Conservation (phyloP, 1,284 basidiomycete species). For the Ceratobasidium sp. region DNA sequence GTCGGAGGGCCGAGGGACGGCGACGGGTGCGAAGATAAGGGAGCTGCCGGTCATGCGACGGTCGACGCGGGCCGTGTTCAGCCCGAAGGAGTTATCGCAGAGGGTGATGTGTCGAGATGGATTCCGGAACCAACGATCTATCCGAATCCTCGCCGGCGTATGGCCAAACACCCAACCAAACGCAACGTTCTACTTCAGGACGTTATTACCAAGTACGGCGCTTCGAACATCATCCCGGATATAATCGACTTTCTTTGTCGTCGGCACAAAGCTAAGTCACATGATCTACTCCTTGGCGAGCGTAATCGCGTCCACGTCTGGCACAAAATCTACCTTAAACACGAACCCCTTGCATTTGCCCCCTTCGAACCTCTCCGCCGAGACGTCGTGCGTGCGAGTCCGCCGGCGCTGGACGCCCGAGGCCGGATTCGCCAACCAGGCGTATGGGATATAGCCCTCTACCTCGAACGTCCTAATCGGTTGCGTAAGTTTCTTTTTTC, state of each 20-base stretch:
- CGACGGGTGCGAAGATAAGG: neutral
- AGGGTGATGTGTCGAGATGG: neutral
- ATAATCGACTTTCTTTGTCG: neutral
- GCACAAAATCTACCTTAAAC: conserved; percentile 33
- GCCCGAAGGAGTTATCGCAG: neutral
- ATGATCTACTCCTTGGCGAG: neutral
- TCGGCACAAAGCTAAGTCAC: neutral
- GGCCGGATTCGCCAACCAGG: neutral
- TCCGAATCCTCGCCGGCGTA: neutral
- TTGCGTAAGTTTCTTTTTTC: neutral
- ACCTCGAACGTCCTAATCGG: neutral
- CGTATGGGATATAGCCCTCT: conserved; percentile 19
- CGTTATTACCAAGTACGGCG: neutral
- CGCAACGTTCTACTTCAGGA: neutral
- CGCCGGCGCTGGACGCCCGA: neutral
- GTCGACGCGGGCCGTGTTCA: neutral
- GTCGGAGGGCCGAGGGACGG: neutral
- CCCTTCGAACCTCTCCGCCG: conserved; percentile 10
- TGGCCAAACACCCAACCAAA: conserved; percentile 19
- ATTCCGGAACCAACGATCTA: neutral
- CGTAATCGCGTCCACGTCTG: conserved; percentile 17
- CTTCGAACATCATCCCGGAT: neutral
- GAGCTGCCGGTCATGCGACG: neutral
- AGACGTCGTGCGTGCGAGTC: conserved; percentile 9
- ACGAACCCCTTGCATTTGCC: conserved; percentile 20